These are phyloP conservation scores for Magnusiomyces sp. DNA, from an alignment of 1,139 yeast species.

Conservation along the genomic window DNA sequence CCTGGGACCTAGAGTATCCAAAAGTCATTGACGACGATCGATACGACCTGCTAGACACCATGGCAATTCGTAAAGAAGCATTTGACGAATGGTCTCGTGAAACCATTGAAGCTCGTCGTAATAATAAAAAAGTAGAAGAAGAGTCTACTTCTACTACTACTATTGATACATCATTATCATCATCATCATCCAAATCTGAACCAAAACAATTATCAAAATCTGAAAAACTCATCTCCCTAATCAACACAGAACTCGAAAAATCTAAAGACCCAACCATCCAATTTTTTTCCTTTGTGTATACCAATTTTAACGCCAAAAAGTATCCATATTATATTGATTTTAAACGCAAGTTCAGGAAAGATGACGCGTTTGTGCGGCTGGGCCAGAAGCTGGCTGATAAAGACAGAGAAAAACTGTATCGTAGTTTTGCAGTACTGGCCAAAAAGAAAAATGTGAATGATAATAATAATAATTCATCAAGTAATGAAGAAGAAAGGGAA, in stretches of 20 bases:
- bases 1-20: constrained; percentile 42
- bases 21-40: constrained; percentile 36
- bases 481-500: no score
- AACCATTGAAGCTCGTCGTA: constrained; percentile 14
- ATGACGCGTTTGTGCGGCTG: constrained; percentile 22
- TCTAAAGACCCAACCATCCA: constrained; percentile 19
- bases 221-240: background rate
- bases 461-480: no score
- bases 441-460: constrained; percentile 15
- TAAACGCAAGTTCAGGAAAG: constrained; percentile 34
- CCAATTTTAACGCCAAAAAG: constrained; percentile 26
- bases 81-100: constrained; percentile 39
- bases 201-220: background rate
- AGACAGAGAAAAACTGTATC: constrained; percentile 35
- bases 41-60: constrained; percentile 33
- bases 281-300: constrained; percentile 31
- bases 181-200: no score
- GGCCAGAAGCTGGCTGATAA: constrained; percentile 31
- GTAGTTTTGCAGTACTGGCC: constrained; percentile 25
- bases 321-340: constrained; percentile 39
- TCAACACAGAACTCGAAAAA: background rate
- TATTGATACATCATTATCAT: no score
- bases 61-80: constrained; percentile 30
- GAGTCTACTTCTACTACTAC: background rate
- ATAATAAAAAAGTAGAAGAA: constrained; percentile 12